Base-by-base conservation (phyloP, 1,284 basidiomycete species). In the Ceratobasidium sp. region DNA sequence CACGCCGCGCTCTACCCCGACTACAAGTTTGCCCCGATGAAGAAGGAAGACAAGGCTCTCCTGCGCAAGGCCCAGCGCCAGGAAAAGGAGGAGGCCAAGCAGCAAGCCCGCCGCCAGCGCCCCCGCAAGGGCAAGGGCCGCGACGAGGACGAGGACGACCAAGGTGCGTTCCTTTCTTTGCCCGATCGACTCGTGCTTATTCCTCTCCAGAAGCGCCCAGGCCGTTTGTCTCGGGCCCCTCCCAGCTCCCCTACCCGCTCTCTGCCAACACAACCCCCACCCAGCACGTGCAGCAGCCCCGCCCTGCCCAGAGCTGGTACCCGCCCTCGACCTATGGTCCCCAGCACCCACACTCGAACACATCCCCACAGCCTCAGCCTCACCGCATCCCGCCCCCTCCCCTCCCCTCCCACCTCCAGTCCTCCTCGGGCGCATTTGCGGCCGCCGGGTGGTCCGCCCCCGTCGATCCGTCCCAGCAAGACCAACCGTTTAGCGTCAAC, bases 11-110 rank as follows among this genome's bases (percentile, higher is more conserved):
- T 81, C 75, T 91, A 90, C 76, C 93, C 93, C 0, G 82, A 84
- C 57, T 95, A 95, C 80, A 87, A 88, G 71, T 95, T 89, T 78
- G 83, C 85, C 69, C 93, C 93, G 0, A 82, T 85, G 79, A 89
- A 86, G 77, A 90, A 87, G 79, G 87, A 87, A 65, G 85, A 87
- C 59, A 91, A 89, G 79, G 81, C 83, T 41, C 83, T 83, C 28
- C 72, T 83, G 39, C 82, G 85, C 34, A 83, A 84, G 73, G 83
- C 52, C 85, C 57, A 83, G 48, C 64, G 64, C 64, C 64, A 81
- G 75, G 84, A 81, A 61, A 79, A 81, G 75, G 81, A 82, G 76
- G 61, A 74, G 59, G 30, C 30, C 23, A 84, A 83, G 67, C 82
- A 82, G 57, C 55, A 71, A 36, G 71, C 46, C 34, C 64, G 75